Evolutionary conservation across 805 yeast species (phyloP), one percentile per base, ranked within the genome.

Genomic region (Nakazawaea anatomiae): DNA sequence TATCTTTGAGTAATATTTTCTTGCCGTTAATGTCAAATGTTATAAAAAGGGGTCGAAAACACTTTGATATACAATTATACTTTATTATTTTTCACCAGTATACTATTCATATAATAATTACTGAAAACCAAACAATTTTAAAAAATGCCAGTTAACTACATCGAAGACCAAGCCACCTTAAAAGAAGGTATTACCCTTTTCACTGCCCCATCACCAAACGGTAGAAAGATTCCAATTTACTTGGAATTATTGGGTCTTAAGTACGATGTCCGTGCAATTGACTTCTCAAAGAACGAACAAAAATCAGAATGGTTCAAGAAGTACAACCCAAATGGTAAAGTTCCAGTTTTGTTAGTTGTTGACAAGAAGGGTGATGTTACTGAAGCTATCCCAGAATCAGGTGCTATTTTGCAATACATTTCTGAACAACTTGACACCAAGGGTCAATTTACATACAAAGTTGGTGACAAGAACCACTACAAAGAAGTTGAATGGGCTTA

Each of bases 261-360:
- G 38, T 77, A 75, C 56, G 68, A 74, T 34, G 66, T 66, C 14
- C 59, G 73, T 44, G 55, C 57, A 4, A 60, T 83, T 48, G 77
- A 77, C 53, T 60, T 83, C 40, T 3, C 52, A 0, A 65, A 67
- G 42, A 7, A n/a, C 12, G 78, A 64, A 41, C 83, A 80, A 51
- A 82, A 82, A 60, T 75, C 76, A 54, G 77, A 71, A 6, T 78
- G 84, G 83, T 83, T 70, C 56, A 59, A 79, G 46, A 69, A 75
- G 48, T 62, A 80, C 59, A 80, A 82, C 61, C 82, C 84, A 25
- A 82, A 83, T 57, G 88, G 89, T 5, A 69, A 81, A 57, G 76
- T 83, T 47, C 89, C 89, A 29, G 72, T 81, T 0, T 62, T 84
- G 38, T 68, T 69, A 1, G 74, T 71, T 53, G 69, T 57, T 28